Evolutionary conservation across 805 yeast species (phyloP).

Genomic region (Cyberlindnera mycetangii): DNA sequence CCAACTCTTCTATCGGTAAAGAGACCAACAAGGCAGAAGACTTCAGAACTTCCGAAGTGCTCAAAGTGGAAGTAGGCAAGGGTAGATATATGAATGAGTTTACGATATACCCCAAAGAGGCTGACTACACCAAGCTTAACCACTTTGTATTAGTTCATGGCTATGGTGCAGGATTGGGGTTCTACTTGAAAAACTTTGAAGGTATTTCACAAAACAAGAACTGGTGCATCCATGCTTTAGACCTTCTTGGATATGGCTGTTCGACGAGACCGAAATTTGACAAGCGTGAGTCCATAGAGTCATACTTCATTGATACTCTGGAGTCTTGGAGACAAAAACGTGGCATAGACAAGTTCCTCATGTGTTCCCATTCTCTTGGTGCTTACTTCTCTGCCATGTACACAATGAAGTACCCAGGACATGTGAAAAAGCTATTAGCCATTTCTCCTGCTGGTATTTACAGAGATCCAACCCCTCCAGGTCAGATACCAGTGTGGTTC

Average conservation of each 20-base stretch:
- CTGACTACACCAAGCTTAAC: slow-evolving; percentile 28
- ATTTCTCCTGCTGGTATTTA: slow-evolving; percentile 89
- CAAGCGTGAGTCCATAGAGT: slow-evolving; percentile 30
- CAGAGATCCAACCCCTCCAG: slow-evolving; percentile 39
- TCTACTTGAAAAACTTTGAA: slow-evolving; percentile 74
- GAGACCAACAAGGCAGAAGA: slow-evolving; percentile 14
- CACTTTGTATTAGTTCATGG: slow-evolving; percentile 85
- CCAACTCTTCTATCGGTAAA: slow-evolving; percentile 21
- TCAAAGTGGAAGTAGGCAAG: slow-evolving; percentile 39
- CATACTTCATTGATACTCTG: slow-evolving; percentile 51
- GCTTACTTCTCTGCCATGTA: slow-evolving; percentile 76
- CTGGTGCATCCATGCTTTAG: slow-evolving; percentile 84
- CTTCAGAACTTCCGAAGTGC: slow-evolving; percentile 28
- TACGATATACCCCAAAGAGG: slow-evolving; percentile 49
- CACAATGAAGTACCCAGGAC: slow-evolving; percentile 56
- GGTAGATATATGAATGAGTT: slow-evolving; percentile 76
- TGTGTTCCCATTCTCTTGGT: slow-evolving; percentile 90
- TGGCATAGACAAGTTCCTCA: slow-evolving; percentile 46
- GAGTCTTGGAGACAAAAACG: slow-evolving; percentile 57
- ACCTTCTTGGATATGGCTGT: slow-evolving; percentile 86
- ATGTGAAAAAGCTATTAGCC: slow-evolving; percentile 66
- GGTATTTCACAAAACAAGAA: slow-evolving; percentile 38
- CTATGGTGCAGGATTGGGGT: slow-evolving; percentile 91
- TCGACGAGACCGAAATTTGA: slow-evolving; percentile 74
- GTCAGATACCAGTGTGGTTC: slow-evolving; percentile 72